Percentiles rank a stretch among this genome's conserved stretches.
phyloP scores from a whole-genome alignment of 208 protist genomes.

The Hexamita inflata region DNA sequence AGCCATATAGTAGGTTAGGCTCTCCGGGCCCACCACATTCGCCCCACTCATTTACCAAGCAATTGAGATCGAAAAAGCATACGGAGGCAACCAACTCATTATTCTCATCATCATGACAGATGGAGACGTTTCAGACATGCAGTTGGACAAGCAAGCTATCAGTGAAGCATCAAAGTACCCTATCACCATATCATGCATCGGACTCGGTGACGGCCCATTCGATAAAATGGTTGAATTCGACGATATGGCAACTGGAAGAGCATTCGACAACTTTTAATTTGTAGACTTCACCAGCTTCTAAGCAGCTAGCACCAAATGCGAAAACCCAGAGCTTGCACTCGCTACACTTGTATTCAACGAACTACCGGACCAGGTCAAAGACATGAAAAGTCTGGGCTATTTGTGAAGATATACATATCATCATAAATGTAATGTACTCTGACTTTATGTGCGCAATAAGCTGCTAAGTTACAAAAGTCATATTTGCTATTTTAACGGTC shows the following conservation, averaged over 20 bases:
- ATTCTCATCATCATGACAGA: constrained; percentile 20
- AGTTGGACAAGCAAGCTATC: constrained; percentile 3
- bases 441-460: no score
- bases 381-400: background rate
- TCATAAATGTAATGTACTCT: no score
- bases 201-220: constrained; percentile 19
- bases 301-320: no score
- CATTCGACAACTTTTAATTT: constrained; percentile 27
- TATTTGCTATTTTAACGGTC: no score
- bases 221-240: background rate
- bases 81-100: background rate
- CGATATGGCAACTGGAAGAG: background rate
- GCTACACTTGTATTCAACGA: background rate
- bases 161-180: constrained; percentile 23
- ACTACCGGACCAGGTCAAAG: constrained; percentile 1
- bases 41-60: background rate
- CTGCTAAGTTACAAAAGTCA: no score
- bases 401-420: no score
- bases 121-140: background rate
- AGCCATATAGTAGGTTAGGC: background rate
- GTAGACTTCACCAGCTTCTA: constrained; percentile 10
- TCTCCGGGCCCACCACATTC: constrained; percentile 12
- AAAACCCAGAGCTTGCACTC: background rate
- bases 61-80: background rate
- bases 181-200: background rate